phyloP scores from a whole-genome alignment of 441 rosid genomes.

The Adansonia gregorii region DNA sequence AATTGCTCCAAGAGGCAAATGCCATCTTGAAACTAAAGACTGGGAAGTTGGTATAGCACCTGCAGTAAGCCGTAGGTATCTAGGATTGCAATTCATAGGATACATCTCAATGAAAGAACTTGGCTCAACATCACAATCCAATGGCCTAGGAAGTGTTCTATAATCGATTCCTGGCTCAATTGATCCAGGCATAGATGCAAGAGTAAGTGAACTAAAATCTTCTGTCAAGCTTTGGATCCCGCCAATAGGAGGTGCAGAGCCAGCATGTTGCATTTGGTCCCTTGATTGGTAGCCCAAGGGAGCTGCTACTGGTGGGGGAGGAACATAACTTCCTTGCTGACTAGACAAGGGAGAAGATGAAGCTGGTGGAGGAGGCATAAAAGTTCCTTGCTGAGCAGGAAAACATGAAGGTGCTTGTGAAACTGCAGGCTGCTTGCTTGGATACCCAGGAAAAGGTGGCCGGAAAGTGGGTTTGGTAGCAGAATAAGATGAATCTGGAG shows the following conservation, averaged over 20 bases:
- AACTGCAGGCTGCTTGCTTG: conserved; percentile 47
- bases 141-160: conserved; percentile 83
- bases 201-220: conserved; percentile 79
- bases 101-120: conserved; percentile 56
- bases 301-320: conserved; percentile 45
- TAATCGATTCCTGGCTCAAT: conserved; percentile 79
- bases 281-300: conserved; percentile 48
- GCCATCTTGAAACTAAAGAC: conserved; percentile 96
- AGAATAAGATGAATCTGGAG: conserved; percentile 51
- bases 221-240: conserved; percentile 72
- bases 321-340: conserved; percentile 57
- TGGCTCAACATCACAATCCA: conserved; percentile 91
- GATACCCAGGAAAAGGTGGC: conserved; percentile 71
- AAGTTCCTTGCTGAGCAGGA: conserved; percentile 60
- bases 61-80: conserved; percentile 88
- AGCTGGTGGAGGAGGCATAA: conserved; percentile 45
- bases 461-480: conserved; percentile 45
- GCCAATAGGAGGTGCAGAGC: conserved; percentile 64
- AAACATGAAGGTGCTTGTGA: conserved; percentile 58
- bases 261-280: conserved; percentile 63
- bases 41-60: conserved; percentile 87
- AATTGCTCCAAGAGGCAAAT: conserved; percentile 97
- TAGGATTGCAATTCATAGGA: conserved; percentile 83
- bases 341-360: conserved; percentile 56
- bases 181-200: conserved; percentile 85